Percentiles rank a stretch among this genome's conserved stretches.
These are phyloP conservation scores for Candida quercuum DNA, from an alignment of 805 yeast species.

Conservation along the genomic window DNA sequence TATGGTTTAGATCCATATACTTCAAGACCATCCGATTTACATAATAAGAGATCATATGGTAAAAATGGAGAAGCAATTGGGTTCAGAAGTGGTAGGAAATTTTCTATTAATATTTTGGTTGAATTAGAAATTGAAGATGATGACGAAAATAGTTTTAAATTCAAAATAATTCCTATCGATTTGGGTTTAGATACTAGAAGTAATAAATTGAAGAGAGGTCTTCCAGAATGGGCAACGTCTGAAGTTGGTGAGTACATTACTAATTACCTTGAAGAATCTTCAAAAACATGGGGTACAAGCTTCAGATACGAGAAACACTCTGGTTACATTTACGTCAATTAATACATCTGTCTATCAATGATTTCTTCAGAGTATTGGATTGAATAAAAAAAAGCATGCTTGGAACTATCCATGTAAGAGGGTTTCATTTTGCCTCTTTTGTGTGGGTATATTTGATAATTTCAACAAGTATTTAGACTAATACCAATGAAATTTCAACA, in stretches of 20 bases:
- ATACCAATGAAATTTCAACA: too few relatives aligned
- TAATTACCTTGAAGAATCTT: constrained; percentile 20
- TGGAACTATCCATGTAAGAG: too few relatives aligned
- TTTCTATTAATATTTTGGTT: constrained; percentile 23
- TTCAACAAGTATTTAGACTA: too few relatives aligned
- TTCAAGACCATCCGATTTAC: constrained; percentile 25
- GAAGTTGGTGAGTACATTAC: constrained; percentile 21
- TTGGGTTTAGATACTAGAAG: constrained; percentile 20
- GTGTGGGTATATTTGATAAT: too few relatives aligned
- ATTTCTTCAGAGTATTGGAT: too few relatives aligned
- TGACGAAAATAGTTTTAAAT: constrained; percentile 8
- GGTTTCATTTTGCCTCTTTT: too few relatives aligned
- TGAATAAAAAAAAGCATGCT: too few relatives aligned
- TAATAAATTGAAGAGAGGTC: constrained; percentile 21
- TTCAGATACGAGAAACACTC: constrained; percentile 17
- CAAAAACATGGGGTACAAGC: constrained; percentile 22
- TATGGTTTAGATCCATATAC: constrained; percentile 19
- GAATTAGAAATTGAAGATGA: constrained; percentile 19
- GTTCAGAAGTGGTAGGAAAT: constrained; percentile 21
- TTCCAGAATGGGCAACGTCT: constrained; percentile 21
- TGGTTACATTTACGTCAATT: too few relatives aligned
- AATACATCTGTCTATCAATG: too few relatives aligned
- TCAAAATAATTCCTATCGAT: constrained; percentile 24
- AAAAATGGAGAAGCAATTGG: constrained; percentile 23
- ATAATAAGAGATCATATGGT: constrained; percentile 22